Evolutionary conservation across 225 moss, liverwort and hornwort species (phyloP), one percentile per base, ranked within the genome.

Genomic region (Sphagnum contortum): DNA sequence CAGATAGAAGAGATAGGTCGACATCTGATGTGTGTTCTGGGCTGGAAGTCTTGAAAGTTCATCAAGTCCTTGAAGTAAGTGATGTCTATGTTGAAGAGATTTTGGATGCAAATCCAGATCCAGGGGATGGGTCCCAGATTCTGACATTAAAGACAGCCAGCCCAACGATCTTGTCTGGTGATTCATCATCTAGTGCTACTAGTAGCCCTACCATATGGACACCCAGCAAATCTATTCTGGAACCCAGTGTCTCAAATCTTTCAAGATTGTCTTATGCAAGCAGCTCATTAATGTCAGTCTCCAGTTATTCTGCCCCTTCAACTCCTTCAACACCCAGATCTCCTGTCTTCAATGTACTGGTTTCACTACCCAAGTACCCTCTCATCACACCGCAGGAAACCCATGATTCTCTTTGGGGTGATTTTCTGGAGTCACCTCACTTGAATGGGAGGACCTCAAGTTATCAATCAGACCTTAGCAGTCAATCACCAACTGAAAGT

Each of bases 281-380:
- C 62, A 71, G 74, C 57, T 58, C 58, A 12, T 55, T 83, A 47
- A 61, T 73, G 69, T 72, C 77, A 49, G 63, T 75, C 2, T 72
- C 74, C 52, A 83, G 80, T 57, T 65, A 8, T 60, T 80, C 83
- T 44, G 80, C 77, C 14, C 62, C 69, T 53, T 69, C 65, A 44
- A 69, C 72, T 50, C 83, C 83, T 60, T 46, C 57, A 57, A 74
- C 77, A 49, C 74, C 74, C 4, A 72, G 68, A 49, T 77, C 80
- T 57, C 83, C 80, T 72, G 62, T 70, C 12, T 83, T 80, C 63
- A 71, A 70, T 57, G 72, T 77, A 60, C 80, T 83, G 49, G 29
- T 29, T 29, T 80, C 77, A 57, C 80, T 77, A 45, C 75, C 77
- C 59, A 72, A 70, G 56, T 80, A 72, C 44, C 73, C 82, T 58